These are phyloP conservation scores for Pinus tabuliformis DNA, from an alignment of 75 land plant species.

Conservation along the genomic window DNA sequence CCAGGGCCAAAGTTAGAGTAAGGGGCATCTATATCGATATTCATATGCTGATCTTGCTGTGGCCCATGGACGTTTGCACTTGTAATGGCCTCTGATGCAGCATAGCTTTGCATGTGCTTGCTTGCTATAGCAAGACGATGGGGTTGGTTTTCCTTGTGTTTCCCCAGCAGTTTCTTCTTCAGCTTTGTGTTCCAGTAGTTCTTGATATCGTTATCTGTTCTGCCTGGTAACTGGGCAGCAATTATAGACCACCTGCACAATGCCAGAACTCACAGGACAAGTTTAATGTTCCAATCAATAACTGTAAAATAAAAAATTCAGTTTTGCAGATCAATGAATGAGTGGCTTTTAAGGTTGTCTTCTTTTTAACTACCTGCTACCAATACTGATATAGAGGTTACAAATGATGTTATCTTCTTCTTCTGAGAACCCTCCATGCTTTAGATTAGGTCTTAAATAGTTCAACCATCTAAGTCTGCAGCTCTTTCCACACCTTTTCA, in stretches of 20 bases:
- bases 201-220: conserved; percentile 97
- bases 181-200: conserved; percentile 99
- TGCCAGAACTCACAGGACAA: conserved; percentile 23
- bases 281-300: conserved; percentile 40
- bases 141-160: conserved; percentile 17
- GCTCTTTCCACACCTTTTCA: conserved; percentile 81
- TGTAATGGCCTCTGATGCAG: background rate
- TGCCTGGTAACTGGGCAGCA: conserved; percentile 87
- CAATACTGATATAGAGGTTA: conserved; percentile 63
- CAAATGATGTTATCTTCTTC: conserved; percentile 68
- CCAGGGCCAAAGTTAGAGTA: background rate
- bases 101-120: conserved; percentile 5
- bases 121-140: conserved; percentile 5
- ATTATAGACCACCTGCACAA: conserved; percentile 85
- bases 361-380: conserved; percentile 47
- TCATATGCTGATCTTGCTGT: background rate
- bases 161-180: conserved; percentile 88
- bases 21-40: background rate
- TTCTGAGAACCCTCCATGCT: conserved; percentile 70
- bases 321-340: conserved; percentile 6
- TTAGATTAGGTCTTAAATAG: conserved; percentile 70
- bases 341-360: background rate
- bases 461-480: conserved; percentile 84
- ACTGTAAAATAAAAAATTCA: conserved; percentile 22
- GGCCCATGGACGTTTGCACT: background rate